These are phyloP conservation scores for Pleurotus salmoneostramineus DNA, from an alignment of 768 basidiomycete genomes.

Conservation along the genomic window DNA sequence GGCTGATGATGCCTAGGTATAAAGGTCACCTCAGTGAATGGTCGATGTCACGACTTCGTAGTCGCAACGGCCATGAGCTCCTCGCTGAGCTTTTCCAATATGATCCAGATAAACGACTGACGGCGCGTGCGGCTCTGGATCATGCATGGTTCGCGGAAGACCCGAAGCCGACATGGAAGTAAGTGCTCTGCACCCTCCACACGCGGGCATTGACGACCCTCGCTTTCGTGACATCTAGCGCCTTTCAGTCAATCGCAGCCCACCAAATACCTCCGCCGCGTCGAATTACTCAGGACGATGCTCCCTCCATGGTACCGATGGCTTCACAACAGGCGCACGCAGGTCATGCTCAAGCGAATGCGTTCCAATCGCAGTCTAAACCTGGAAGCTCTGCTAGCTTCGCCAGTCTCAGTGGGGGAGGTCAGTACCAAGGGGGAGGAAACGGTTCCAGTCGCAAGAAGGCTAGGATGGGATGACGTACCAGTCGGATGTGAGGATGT, in stretches of 20 bases:
- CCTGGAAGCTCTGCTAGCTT: constrained; percentile 63
- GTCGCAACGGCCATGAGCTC: constrained; percentile 71
- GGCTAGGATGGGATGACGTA: constrained; percentile 42
- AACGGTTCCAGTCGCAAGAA: constrained; percentile 53
- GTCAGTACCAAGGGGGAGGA: constrained; percentile 29
- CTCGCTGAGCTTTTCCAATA: constrained; percentile 85
- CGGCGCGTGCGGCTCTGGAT: constrained; percentile 72
- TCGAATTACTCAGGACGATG: constrained; percentile 91
- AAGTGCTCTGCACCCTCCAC: constrained; percentile 23
- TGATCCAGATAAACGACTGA: constrained; percentile 85
- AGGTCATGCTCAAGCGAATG: constrained; percentile 35
- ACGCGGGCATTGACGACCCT: constrained; percentile 3
- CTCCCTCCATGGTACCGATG: constrained; percentile 78
- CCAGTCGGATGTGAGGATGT: too few relatives aligned
- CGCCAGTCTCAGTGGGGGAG: constrained; percentile 57
- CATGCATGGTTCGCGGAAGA: constrained; percentile 95
- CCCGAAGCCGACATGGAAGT: constrained; percentile 84
- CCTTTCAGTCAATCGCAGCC: constrained; percentile 61
- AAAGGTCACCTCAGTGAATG: constrained; percentile 66
- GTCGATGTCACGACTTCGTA: constrained; percentile 65
- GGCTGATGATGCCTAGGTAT: constrained; percentile 20
- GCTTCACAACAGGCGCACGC: constrained; percentile 43
- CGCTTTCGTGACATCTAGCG: constrained; percentile 36
- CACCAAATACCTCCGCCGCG: constrained; percentile 80
- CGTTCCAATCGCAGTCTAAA: constrained; percentile 54